Evolutionary conservation across 176 grass and related monocot genomes (phyloP), one percentile per base, ranked within the genome.

Genomic region (Carex scoparia): DNA sequence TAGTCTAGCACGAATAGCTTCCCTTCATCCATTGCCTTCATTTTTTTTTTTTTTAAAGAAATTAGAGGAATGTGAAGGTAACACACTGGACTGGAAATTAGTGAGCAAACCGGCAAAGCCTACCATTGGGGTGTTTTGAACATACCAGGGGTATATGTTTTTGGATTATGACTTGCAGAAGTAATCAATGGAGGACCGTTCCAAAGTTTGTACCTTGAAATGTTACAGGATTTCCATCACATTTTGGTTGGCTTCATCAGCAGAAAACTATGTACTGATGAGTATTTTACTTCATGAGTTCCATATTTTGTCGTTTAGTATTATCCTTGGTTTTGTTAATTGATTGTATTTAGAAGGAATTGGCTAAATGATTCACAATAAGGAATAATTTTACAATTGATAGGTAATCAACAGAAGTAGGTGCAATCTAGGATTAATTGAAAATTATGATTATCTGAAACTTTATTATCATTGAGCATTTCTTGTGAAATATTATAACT

Each of bases 1-100:
- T 88, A 87, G 85, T 99, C 91, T 59, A 94, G 49, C 64, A 95
- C 84, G 84, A 99, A 99, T 57, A 99, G 61, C 78, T 95, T 99
- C 40, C 72, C 90, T 48, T 95, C 79, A 7, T 94, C 91, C 81
- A 99, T 84, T 30, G 96, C 96, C 96, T 99, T 86, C 85, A 85
- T 81, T 66, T 84, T 79, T 79, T 23, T 23, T 23, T 23, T 27
- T 27, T 69, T 35, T 75, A 84, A 63, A 78, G 13, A 55, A 49
- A 77, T 77, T 11, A 77, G 48, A 56, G 1, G 27, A 55, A 77
- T 77, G 72, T 7, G 27, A 85, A 68, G 7, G 42, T 4, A 69
- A 55, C 61, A 83, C 40, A 61, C 51, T 16, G 85, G 53, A 59
- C 33, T 69, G 15, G 30, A 32, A 32, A 70, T n/a, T 70, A 42